A percentile compares a stretch with the other conserved stretches of the same genome.
phyloP scores from a whole-genome alignment of 1,284 basidiomycete genomes.

The Anthracocystis walkeri region DNA sequence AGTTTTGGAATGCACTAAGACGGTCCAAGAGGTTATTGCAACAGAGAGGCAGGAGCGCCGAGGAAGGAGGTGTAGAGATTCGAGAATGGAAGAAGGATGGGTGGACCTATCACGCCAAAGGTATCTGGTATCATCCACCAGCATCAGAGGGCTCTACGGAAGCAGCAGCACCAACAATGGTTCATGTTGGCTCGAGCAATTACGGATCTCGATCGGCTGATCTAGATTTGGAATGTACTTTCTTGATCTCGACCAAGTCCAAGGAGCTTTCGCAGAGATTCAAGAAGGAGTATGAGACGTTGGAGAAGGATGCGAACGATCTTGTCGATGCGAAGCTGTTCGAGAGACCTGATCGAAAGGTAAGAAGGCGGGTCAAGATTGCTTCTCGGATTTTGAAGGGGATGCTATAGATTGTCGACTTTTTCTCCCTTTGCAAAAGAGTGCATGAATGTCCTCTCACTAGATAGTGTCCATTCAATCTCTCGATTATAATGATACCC shows the following conservation, averaged over 20 bases:
- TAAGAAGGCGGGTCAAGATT: constrained; percentile 74
- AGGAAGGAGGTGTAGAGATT: constrained; percentile 74
- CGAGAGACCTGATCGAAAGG: constrained; percentile 74
- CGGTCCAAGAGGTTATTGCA: constrained; percentile 70
- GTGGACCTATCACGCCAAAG: constrained; percentile 99
- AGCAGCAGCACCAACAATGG: constrained; percentile 68
- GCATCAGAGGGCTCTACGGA: neutral
- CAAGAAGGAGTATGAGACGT: constrained; percentile 71
- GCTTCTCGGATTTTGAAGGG: constrained; percentile 61
- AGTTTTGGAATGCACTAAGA: constrained; percentile 78
- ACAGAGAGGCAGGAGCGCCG: constrained; percentile 26
- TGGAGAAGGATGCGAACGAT: constrained; percentile 71
- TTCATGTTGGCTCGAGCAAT: constrained; percentile 95
- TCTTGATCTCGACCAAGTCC: constrained; percentile 78
- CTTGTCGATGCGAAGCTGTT: constrained; percentile 72
- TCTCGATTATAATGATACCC: constrained; percentile 21
- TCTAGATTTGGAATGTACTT: constrained; percentile 92
- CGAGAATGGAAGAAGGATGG: constrained; percentile 88
- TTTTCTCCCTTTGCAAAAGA: neutral
- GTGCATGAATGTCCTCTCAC: neutral
- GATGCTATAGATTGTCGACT: constrained; percentile 46
- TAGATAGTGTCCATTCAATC: neutral
- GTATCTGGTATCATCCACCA: constrained; percentile 68
- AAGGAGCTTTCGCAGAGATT: constrained; percentile 64
- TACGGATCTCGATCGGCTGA: constrained; percentile 90